A percentile compares a stretch with the other conserved stretches of the same genome.
Evolutionary conservation across 1,284 basidiomycete genomes (phyloP).

Genomic region (Sanguinoderma infundibulare): DNA sequence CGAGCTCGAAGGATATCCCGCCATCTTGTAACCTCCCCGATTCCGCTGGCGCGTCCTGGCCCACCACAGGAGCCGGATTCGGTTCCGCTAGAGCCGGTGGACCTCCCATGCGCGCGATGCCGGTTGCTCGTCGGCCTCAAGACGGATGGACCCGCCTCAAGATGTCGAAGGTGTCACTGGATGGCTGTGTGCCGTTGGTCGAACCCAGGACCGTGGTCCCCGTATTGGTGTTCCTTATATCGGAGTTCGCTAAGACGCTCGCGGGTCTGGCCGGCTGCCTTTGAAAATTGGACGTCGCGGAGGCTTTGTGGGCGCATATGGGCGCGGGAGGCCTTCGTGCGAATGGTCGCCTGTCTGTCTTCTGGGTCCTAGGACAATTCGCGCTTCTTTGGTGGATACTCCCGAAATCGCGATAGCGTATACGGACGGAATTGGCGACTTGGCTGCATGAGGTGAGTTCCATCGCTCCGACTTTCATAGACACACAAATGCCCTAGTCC

Average conservation of each 20-base stretch:
- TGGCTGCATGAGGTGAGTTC: background rate
- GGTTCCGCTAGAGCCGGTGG: constrained; percentile 6
- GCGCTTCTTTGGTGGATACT: background rate
- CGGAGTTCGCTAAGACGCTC: constrained; percentile 16
- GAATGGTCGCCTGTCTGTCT: constrained; percentile 4
- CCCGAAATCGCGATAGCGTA: background rate
- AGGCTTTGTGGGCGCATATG: constrained; percentile 23
- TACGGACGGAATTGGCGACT: background rate
- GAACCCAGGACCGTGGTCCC: background rate
- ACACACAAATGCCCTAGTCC: background rate
- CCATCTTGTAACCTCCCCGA: constrained; percentile 16
- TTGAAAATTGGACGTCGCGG: constrained; percentile 6
- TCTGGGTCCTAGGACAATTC: background rate
- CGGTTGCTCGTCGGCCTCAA: constrained; percentile 15
- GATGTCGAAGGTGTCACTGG: background rate
- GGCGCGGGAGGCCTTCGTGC: constrained; percentile 17
- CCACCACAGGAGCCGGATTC: constrained; percentile 6
- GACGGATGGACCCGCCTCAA: constrained; percentile 5
- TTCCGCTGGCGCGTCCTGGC: constrained; percentile 26
- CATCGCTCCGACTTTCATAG: background rate
- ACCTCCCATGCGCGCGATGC: constrained; percentile 1
- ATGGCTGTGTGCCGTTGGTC: background rate
- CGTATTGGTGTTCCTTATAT: constrained; percentile 1
- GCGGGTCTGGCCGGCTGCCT: constrained; percentile 14
- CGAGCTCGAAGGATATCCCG: constrained; percentile 34